These are phyloP conservation scores for Aspergillus mulundensis DNA, from an alignment of 495 filamentous ascomycete genomes.

Conservation along the genomic window DNA sequence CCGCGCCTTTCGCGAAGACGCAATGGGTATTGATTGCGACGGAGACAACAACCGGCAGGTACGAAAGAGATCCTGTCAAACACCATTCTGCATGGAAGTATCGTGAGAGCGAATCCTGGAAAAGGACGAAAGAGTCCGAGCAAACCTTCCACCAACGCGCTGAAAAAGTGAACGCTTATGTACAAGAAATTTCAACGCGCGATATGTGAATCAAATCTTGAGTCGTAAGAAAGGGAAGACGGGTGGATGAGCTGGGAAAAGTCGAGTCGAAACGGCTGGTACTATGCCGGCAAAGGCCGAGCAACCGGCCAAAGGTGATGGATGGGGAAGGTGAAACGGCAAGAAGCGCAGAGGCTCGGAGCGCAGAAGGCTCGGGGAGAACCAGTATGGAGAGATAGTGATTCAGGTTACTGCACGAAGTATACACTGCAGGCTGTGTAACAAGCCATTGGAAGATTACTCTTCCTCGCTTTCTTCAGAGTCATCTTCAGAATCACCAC, in stretches of 20 bases:
- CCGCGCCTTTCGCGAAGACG: not conserved
- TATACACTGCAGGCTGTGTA: not conserved
- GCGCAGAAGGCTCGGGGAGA: not conserved
- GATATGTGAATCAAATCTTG: conserved; percentile 4
- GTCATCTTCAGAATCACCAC: conserved; percentile 49
- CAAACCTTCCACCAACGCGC: conserved; percentile 1
- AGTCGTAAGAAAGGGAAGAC: not conserved
- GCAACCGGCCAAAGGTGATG: not conserved
- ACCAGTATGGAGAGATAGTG: not conserved
- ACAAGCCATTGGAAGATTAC: conserved; percentile 22
- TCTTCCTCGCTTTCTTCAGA: conserved; percentile 56
- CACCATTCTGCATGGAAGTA: conserved; percentile 6
- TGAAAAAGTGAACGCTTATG: conserved; percentile 9
- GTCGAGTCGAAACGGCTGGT: not conserved
- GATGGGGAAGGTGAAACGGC: not conserved
- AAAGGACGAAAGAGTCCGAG: conserved; percentile 2
- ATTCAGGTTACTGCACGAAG: not conserved
- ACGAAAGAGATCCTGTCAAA: not conserved
- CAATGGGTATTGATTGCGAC: not conserved
- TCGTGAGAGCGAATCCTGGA: not conserved
- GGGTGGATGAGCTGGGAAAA: not conserved
- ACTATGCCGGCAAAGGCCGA: not conserved
- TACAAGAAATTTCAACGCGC: conserved; percentile 11
- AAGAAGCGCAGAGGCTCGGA: not conserved
- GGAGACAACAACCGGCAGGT: not conserved